Conservation (phyloP, 139 green algal genomes). For the Coelastrella sp. region DNA sequence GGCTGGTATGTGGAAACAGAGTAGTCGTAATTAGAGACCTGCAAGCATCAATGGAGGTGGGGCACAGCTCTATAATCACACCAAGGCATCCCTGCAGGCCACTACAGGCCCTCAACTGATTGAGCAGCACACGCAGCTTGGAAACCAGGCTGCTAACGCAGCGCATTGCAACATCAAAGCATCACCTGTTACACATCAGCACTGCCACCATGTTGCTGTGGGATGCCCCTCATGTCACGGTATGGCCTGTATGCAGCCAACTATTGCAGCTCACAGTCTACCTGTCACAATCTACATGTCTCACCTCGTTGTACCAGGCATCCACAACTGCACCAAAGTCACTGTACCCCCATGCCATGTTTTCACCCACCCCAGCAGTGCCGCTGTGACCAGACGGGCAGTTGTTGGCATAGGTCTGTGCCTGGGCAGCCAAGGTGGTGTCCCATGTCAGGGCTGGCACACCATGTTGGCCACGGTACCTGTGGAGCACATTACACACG, state of each 20-base stretch:
- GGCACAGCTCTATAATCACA: not conserved
- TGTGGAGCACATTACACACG: not conserved
- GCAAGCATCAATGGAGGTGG: not conserved
- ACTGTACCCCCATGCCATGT: slow-evolving; percentile 28
- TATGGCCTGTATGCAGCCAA: not conserved
- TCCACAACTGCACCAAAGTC: not conserved
- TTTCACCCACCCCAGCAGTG: slow-evolving; percentile 14
- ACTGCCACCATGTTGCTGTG: not conserved
- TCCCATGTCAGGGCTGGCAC: slow-evolving; percentile 1
- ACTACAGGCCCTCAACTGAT: not conserved
- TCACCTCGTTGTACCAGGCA: slow-evolving; percentile 20
- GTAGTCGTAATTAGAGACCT: slow-evolving; percentile 20
- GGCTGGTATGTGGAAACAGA: not conserved
- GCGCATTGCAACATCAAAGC: not conserved
- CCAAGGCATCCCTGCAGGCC: not conserved
- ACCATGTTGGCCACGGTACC: not conserved
- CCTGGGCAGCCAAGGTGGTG: not conserved
- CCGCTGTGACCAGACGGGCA: slow-evolving; percentile 18
- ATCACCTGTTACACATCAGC: not conserved
- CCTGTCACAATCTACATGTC: not conserved
- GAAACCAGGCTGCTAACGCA: too few species aligned
- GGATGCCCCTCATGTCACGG: not conserved
- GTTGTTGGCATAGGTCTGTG: not conserved
- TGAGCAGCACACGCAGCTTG: too few species aligned
- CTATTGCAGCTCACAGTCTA: not conserved